Evolutionary conservation across 805 yeast genomes (phyloP), one percentile per base, ranked within the genome.

Genomic region (Debaryomyces hansenii): DNA sequence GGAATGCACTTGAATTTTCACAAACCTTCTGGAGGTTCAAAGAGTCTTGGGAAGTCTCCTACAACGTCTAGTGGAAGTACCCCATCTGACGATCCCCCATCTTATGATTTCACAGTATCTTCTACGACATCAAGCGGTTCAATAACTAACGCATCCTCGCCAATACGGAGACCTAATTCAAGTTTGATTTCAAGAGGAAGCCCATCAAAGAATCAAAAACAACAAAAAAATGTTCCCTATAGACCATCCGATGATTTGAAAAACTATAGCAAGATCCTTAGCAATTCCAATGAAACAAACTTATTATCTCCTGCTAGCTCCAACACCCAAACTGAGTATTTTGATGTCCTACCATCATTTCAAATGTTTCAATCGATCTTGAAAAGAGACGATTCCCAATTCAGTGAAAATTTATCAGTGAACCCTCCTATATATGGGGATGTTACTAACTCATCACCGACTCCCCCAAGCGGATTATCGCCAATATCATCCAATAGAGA

Each of bases 301-400:
- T 32, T 32, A 15, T 41, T 63, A 5, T 55, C 63, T 1, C 55
- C 64, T 5, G 48, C 57, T 2, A 51, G 63, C 6, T 59, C 70
- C 4, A 54, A 58, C 28, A 55, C 70, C 1, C 69, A 65, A 40
- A 67, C 73, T 2, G 69, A 68, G 41, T 67, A 69, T 47, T 73
- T 80, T 42, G 88, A 84, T 53, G 77, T 84, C 2, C 60, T 84
- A 31, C 90, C 89, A 0, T 82, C 88, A 0, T 84, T 83, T 56
- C 86, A 83, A 50, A 80, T 84, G 83, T 83, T 81, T 55, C 82
- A 80, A 53, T 75, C 77, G 54, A 63, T 75, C 56, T 52, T 76
- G 65, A 50, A 72, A 57, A 44, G 81, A 59, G 57, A 75, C 58
- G 72, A 67, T 44, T 52, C 54, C 27, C 75, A 72, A 47, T 70